These are phyloP conservation scores for Paraglomus brasilianum DNA, from an alignment of 192 early-diverging fungal genomes.

Conservation along the genomic window DNA sequence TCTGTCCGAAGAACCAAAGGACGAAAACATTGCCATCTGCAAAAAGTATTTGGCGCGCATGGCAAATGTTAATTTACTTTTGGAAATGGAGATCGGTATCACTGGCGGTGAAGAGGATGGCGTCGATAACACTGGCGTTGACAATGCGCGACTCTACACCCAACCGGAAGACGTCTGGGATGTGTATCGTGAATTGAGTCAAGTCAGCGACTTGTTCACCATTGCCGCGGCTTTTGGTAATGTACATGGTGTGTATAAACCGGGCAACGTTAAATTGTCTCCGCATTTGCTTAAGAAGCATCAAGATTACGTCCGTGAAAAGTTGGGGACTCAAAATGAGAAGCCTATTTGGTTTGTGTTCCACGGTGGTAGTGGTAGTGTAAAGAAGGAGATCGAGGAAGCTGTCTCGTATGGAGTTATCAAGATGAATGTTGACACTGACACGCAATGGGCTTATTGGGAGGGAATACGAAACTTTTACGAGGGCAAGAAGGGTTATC, in stretches of 20 bases:
- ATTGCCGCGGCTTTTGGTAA: slow-evolving; percentile 96
- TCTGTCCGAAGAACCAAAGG: slow-evolving; percentile 91
- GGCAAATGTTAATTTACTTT: slow-evolving; percentile 79
- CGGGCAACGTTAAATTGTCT: slow-evolving; percentile 92
- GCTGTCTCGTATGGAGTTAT: slow-evolving; percentile 84
- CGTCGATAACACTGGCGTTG: slow-evolving; percentile 92
- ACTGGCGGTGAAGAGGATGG: slow-evolving; percentile 99
- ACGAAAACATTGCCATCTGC: slow-evolving; percentile 90
- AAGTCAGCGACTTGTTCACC: slow-evolving; percentile 87
- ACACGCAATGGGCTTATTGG: slow-evolving; percentile 98
- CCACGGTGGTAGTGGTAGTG: slow-evolving; percentile 95
- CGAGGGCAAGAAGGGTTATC: slow-evolving; percentile 83
- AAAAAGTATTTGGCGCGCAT: slow-evolving; percentile 91
- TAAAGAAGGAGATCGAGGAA: slow-evolving; percentile 74
- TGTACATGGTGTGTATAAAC: slow-evolving; percentile 95
- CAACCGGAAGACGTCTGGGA: slow-evolving; percentile 96
- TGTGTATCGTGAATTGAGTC: slow-evolving; percentile 85
- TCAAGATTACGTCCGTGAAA: slow-evolving; percentile 77
- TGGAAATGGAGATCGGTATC: slow-evolving; percentile 99
- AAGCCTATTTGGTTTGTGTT: slow-evolving; percentile 96
- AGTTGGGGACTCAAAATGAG: slow-evolving; percentile 54
- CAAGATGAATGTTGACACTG: slow-evolving; percentile 99
- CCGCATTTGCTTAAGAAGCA: slow-evolving; percentile 92
- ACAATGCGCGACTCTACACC: slow-evolving; percentile 89
- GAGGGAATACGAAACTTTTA: slow-evolving; percentile 84